Evolutionary conservation across 768 basidiomycete species (phyloP), one percentile per base, ranked within the genome.

Genomic region (Dentipellis sp.): DNA sequence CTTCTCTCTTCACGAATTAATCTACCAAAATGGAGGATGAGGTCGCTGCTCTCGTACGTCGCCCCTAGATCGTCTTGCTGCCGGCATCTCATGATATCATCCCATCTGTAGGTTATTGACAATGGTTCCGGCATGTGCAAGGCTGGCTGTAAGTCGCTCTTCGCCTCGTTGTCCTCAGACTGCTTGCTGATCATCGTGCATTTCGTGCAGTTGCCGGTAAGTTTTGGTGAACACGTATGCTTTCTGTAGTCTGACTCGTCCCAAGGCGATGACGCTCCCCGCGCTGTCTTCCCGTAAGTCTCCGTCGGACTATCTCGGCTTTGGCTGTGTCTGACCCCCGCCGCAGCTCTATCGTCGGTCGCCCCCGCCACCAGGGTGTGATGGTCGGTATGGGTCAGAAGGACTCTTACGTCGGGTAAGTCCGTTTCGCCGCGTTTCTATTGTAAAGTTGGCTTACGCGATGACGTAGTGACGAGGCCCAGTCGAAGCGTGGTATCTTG

Each of bases 111-210:
- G 88, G 88, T 91, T 73, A 87, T 90, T 70, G 88, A 92, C 74
- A 91, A 91, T 72, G 92, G 91, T 69, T 97, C 94, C 69, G 95
- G 94, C 75, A 98, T 97, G 94, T 97, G 94, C 88, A 98, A 98
- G 79, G 95, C 95, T 83, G 95, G 97, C 75, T 93, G 90, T 91
- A 71, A 66, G 88, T 86, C 39, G 23, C 35, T 52, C 53, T 52
- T 59, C 50, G 59, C 51, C 39, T 38, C 53, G 29, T 58, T 49
- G 56, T 57, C 53, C 23, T 21, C 2, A 10, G 49, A 55, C 64
- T 68, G 71, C 62, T 69, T 79, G 88, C 86, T 69, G 88, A 95
- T 71, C 29, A 29, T 29, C 29, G 29, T 29, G 89, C 75, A 38
- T 52, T 87, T 86, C 84, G 89, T 72, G 85, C 90, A 69, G 95